Conservation (phyloP, 257 asterid genomes). For the Penstemon barbatus region DNA sequence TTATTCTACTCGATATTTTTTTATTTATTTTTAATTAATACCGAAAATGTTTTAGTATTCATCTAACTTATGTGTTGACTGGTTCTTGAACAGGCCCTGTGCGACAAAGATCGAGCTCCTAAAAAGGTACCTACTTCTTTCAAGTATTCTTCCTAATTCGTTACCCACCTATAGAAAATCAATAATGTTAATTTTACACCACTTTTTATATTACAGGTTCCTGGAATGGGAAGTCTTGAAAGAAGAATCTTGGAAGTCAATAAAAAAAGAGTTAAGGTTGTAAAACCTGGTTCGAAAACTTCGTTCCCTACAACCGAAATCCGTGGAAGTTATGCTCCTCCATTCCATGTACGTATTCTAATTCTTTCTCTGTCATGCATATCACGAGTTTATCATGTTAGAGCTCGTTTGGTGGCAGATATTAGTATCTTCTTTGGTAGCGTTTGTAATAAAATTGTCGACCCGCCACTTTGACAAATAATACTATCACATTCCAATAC, state of each 20-base stretch:
- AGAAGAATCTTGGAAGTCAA: conserved; percentile 89
- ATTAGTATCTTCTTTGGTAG: too few relatives aligned
- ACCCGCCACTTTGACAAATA: too few relatives aligned
- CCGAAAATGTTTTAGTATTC: conserved; percentile 8
- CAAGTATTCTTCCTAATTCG: conserved; percentile 16
- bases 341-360: conserved; percentile 73
- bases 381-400: too few relatives aligned
- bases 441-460: too few relatives aligned
- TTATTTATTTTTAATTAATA: not conserved
- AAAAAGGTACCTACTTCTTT: conserved; percentile 56
- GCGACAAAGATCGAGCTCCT: conserved; percentile 83
- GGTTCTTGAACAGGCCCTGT: conserved; percentile 61
- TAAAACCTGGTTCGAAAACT: conserved; percentile 94
- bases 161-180: conserved; percentile 1
- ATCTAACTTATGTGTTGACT: conserved; percentile 19
- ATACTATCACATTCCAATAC: too few relatives aligned
- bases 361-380: not conserved
- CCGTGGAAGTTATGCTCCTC: conserved; percentile 90
- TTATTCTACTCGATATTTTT: conserved; percentile 5
- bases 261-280: conserved; percentile 79
- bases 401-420: too few relatives aligned
- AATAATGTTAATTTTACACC: conserved; percentile 10
- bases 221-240: conserved; percentile 78
- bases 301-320: conserved; percentile 88
- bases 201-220: conserved; percentile 50